Percentiles rank a stretch among this genome's conserved stretches.
phyloP scores from a whole-genome alignment of 139 green algal species.

The Auxenochlorella pyrenoidosa region DNA sequence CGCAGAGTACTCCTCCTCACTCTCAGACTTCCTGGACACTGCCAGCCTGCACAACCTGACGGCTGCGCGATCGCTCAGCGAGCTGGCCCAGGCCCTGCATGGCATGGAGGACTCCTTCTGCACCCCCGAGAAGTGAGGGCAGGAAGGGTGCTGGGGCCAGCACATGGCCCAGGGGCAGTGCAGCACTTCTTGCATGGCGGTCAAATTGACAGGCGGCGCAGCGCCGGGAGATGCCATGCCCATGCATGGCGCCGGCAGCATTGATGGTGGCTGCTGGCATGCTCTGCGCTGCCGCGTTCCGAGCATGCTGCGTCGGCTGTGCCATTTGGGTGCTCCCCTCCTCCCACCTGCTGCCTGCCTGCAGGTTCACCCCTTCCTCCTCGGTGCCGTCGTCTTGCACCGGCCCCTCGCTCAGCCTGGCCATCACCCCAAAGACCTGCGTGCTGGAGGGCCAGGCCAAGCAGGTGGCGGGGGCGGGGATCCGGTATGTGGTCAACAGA shows the following conservation, averaged over 20 bases:
- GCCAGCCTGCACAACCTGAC: background rate
- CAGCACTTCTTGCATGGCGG: too few relatives aligned
- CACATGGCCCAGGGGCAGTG: background rate
- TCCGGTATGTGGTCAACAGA: too few relatives aligned
- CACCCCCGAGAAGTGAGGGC: background rate
- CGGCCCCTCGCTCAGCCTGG: conserved; percentile 33
- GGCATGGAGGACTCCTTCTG: background rate
- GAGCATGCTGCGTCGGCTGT: too few relatives aligned
- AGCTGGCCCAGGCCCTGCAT: background rate
- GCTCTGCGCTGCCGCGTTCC: too few relatives aligned
- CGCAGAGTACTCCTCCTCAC: background rate
- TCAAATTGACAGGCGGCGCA: too few relatives aligned
- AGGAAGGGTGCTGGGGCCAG: background rate
- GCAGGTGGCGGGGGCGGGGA: background rate
- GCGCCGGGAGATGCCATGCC: too few relatives aligned
- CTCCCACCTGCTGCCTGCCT: background rate
- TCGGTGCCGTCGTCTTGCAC: conserved; percentile 18
- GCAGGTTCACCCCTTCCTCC: background rate
- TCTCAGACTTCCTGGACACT: background rate
- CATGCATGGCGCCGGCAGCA: too few relatives aligned
- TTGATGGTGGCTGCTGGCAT: too few relatives aligned
- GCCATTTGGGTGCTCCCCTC: background rate
- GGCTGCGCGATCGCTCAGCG: background rate
- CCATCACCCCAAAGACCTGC: conserved; percentile 30
- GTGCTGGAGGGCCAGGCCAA: conserved; percentile 19